A percentile compares a stretch with the other conserved stretches of the same genome.
Conservation (phyloP, 176 grass and related monocot genomes). For the Puccinellia tenuiflora region DNA sequence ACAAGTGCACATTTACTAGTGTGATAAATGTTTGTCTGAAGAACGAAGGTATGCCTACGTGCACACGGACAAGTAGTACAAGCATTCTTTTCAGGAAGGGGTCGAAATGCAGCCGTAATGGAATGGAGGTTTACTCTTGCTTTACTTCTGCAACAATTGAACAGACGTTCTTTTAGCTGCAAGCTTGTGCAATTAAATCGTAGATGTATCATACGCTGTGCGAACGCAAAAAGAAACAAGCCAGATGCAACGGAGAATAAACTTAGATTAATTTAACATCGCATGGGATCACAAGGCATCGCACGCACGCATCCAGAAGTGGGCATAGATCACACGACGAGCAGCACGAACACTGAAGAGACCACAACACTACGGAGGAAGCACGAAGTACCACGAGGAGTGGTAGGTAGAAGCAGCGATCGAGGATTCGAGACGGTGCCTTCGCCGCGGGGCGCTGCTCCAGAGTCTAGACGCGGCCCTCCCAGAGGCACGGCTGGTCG, state of each 20-base stretch:
- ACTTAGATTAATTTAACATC: not conserved
- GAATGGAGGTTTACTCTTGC: not conserved
- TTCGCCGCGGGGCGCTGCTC: not conserved
- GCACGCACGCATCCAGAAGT: not conserved
- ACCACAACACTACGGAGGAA: not conserved
- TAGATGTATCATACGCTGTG: not conserved
- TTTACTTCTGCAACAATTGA: not conserved
- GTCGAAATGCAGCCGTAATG: no score
- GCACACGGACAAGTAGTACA: no score
- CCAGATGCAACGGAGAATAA: not conserved
- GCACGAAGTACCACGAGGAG: conserved; percentile 12
- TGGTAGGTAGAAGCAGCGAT: not conserved
- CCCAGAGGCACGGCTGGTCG: conserved; percentile 55
- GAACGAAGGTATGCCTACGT: no score
- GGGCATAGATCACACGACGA: not conserved
- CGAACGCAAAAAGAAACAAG: not conserved
- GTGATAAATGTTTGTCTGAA: no score
- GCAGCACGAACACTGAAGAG: not conserved
- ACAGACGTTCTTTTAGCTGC: not conserved
- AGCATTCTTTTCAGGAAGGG: no score
- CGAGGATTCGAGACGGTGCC: not conserved
- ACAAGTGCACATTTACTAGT: no score
- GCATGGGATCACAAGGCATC: not conserved
- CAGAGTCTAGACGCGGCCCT: conserved; percentile 41
- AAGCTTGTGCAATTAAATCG: not conserved